Percentiles rank a stretch among this genome's conserved stretches.
phyloP scores from a whole-genome alignment of 2,329 filamentous ascomycete species.

The Penicillium sp. region DNA sequence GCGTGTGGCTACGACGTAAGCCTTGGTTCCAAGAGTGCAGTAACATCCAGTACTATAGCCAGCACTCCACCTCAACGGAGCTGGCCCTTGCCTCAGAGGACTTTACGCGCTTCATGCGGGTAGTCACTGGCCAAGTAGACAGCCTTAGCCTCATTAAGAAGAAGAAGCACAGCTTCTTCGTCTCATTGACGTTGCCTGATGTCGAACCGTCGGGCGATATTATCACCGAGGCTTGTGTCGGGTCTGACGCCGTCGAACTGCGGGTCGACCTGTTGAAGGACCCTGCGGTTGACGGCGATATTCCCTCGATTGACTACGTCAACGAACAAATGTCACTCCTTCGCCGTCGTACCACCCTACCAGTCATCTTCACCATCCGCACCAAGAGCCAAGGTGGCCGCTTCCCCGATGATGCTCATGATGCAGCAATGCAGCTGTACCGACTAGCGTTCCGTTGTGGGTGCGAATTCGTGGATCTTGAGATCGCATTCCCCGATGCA shows the following conservation, averaged over 20 bases:
- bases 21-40: slow-evolving; percentile 88
- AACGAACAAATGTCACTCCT: slow-evolving; percentile 72
- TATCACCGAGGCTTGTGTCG: slow-evolving; percentile 65
- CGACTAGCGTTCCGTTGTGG: slow-evolving; percentile 69
- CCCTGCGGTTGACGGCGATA: slow-evolving; percentile 48
- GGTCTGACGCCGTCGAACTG: slow-evolving; percentile 85
- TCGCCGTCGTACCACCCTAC: slow-evolving; percentile 61
- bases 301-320: slow-evolving; percentile 65
- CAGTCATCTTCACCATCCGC: slow-evolving; percentile 85
- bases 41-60: slow-evolving; percentile 87
- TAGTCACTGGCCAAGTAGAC: slow-evolving; percentile 56
- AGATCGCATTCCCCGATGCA: slow-evolving; percentile 74
- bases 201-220: slow-evolving; percentile 55
- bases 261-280: slow-evolving; percentile 84
- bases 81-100: slow-evolving; percentile 53
- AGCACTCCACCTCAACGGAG: slow-evolving; percentile 47
- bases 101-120: slow-evolving; percentile 62
- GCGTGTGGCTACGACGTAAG: slow-evolving; percentile 79
- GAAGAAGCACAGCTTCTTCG: slow-evolving; percentile 73
- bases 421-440: slow-evolving; percentile 68
- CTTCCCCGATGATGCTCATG: slow-evolving; percentile 67
- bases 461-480: slow-evolving; percentile 85
- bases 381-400: slow-evolving; percentile 77
- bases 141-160: slow-evolving; percentile 52
- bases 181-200: slow-evolving; percentile 76